Base-by-base conservation (phyloP, 2,329 filamentous ascomycete species). In the Dactylellina haptotyla region DNA sequence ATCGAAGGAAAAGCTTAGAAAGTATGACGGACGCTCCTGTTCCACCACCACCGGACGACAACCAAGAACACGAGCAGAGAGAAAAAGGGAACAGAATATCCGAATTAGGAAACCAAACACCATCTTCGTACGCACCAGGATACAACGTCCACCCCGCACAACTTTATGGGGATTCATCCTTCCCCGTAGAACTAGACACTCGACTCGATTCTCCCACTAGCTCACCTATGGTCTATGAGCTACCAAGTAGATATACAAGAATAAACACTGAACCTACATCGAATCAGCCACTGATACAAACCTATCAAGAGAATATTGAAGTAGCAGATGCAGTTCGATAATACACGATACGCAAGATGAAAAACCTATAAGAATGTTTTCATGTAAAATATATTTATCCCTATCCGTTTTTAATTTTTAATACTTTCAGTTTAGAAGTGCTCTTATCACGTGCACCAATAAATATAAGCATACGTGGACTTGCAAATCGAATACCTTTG, bases 101-200 rank as follows among this genome's bases (percentile, higher is more conserved):
- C 1, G 63, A 67, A 12, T 26, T 67, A n/a, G 63, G 20, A n/a
- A 67, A 43, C 14, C 53, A 41, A 8, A 20, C 12, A 8, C 39
- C 30, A 1, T 50, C 37, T 16, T 48, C 63, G 25, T 5, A 10
- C 4, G 51, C 41, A 8, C 62, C 62, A 2, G 43, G 51, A 18
- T 67, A 58, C 18, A 67, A 53, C 6, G 18, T 18, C 3, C 12
- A 58, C 16, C 63, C 53, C 4, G 53, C 43, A 14, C 63, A 67
- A 30, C 45, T 67, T 37, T 26, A 58, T 4, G 63, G 53, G 6
- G 63, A 67, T 34, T 51, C 63, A 23, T 50, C 53, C 4, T 45
- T 58, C 16, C 63, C 63, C 4, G 63, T 51, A 10, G 63, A 59
- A 34, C 14, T 67, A 9, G 20, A 58, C 10, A 32, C 23, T 12